Conservation (phyloP, 2,329 filamentous ascomycete genomes). For the Chaetomium strumarium region DNA sequence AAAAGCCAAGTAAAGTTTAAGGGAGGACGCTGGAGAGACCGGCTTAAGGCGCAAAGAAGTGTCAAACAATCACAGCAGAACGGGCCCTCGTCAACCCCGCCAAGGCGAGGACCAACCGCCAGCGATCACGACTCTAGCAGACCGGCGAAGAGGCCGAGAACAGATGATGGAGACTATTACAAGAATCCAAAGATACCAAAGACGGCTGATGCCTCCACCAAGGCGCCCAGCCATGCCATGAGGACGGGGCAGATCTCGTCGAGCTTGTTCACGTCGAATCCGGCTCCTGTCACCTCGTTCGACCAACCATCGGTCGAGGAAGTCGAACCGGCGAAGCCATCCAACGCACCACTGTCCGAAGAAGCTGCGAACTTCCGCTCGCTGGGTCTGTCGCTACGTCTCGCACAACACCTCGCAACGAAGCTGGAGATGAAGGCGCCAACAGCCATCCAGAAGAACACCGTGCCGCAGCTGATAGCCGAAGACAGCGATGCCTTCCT, state of each 20-base stretch:
- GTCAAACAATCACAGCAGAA: conserved; percentile 31
- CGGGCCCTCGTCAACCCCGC: conserved; percentile 26
- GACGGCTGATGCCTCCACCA: conserved; percentile 25
- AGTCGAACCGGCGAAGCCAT: conserved; percentile 60
- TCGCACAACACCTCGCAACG: conserved; percentile 75
- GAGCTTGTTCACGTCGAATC: conserved; percentile 88
- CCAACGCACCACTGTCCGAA: conserved; percentile 82
- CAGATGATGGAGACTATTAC: conserved; percentile 21
- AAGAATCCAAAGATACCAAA: conserved; percentile 27
- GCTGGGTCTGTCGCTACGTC: conserved; percentile 70
- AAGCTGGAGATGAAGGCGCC: conserved; percentile 88
- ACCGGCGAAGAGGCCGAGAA: conserved; percentile 28
- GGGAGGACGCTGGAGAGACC: conserved; percentile 89
- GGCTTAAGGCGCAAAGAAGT: conserved; percentile 70
- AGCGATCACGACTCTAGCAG: conserved; percentile 23
- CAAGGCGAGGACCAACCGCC: conserved; percentile 12
- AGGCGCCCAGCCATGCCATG: conserved; percentile 26
- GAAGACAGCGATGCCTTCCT: conserved; percentile 89
- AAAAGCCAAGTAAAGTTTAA: conserved; percentile 63
- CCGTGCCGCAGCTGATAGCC: conserved; percentile 72
- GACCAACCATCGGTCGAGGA: conserved; percentile 43
- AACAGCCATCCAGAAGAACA: conserved; percentile 89
- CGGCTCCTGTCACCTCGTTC: conserved; percentile 59
- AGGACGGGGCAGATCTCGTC: conserved; percentile 58
- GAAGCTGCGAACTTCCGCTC: conserved; percentile 82